Evolutionary conservation across 352 stramenopile genomes (phyloP), one percentile per base, ranked within the genome.

Genomic region (Peronospora farinosa): DNA sequence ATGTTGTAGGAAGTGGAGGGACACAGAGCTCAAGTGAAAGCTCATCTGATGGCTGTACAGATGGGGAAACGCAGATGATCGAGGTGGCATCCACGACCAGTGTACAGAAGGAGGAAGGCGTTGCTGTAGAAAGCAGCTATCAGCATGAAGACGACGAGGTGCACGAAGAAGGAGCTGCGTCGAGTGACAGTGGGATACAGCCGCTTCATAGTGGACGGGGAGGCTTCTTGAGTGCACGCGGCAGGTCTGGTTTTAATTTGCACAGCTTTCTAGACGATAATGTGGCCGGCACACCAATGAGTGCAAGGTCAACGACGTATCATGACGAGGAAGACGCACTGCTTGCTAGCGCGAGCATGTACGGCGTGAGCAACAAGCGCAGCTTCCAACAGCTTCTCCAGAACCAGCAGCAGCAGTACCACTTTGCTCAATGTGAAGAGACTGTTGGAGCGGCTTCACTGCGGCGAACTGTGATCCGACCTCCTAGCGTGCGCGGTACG

Each of bases 321-420:
- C 74, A 88, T 40, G 78, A 88, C 47, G 74, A 88, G 37, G 78
- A 88, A 44, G 78, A 88, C 42, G 74, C 76, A n/a, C 48, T 88
- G 35, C 67, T 88, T 5, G 78, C 74, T 11, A 88, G 74, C 36
- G 78, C 78, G 1, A 70, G 63, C 13, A 88, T 88, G 78, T 88
- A 79, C 32, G 78, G 78, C 12, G 69, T 52, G 37, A 78, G 69
- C 35, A 86, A 57, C 44, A 75, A 88, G 57, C 74, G 78, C 38
- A 78, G 78, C 3, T 56, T 88, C 44, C 78, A 73, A 9, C 78
- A 88, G 44, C 65, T 88, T 17, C 73, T 82, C 32, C 75, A 86
- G 43, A 88, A 88, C 53, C 75, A 88, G 51, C 64, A 78, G 16
- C 64, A 60, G 13, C 70, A 84, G 46, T 78, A 82, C 40, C 76